Conservation (phyloP, 139 green algal species). For the Picochlorum sp. region DNA sequence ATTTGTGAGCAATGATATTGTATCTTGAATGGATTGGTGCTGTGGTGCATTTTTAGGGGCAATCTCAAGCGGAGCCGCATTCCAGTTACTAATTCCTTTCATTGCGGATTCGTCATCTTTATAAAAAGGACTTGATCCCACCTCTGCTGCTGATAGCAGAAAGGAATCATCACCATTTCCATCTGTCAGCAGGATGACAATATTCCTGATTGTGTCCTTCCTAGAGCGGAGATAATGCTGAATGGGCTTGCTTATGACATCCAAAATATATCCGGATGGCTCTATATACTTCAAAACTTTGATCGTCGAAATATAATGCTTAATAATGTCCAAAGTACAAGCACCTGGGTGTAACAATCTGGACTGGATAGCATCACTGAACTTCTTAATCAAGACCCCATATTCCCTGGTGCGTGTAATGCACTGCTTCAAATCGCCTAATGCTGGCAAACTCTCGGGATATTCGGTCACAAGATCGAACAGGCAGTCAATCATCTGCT, state of each 20-base stretch:
- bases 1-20: constrained; percentile 68
- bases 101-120: constrained; percentile 24
- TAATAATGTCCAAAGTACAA: constrained; percentile 79
- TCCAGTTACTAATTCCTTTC: constrained; percentile 23
- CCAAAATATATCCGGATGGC: constrained; percentile 53
- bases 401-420: constrained; percentile 58
- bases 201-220: constrained; percentile 82
- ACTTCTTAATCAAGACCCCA: constrained; percentile 22
- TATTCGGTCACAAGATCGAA: constrained; percentile 88
- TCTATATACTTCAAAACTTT: constrained; percentile 50
- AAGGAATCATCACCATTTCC: constrained; percentile 40
- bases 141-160: constrained; percentile 44
- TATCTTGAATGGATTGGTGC: constrained; percentile 34
- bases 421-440: constrained; percentile 63
- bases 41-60: constrained; percentile 20
- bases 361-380: constrained; percentile 21
- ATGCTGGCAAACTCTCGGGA: constrained; percentile 47
- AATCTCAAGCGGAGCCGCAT: constrained; percentile 23
- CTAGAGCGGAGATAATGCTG: constrained; percentile 64
- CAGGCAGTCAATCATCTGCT: constrained; percentile 57
- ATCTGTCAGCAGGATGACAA: constrained; percentile 87
- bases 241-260: constrained; percentile 63
- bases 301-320: constrained; percentile 83
- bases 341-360: constrained; percentile 79
- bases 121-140: neutral